Percentiles rank a stretch among this genome's conserved stretches.
Conservation (phyloP, 768 basidiomycete species). For the Calocera viscosa region DNA sequence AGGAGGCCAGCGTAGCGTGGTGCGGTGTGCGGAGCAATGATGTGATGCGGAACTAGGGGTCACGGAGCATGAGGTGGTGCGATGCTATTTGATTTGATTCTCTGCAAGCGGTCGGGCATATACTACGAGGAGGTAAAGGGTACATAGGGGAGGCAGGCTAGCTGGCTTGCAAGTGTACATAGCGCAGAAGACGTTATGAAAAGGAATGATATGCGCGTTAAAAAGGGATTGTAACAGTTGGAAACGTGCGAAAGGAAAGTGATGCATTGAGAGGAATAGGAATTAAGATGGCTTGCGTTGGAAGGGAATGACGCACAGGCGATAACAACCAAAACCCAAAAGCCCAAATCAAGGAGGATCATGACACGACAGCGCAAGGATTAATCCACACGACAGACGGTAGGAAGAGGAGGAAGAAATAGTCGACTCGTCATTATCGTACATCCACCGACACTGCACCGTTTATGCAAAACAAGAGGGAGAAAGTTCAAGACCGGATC, state of each 20-base stretch:
- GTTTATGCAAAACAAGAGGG: neutral
- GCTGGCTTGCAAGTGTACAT: constrained; percentile 9
- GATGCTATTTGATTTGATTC: constrained; percentile 2
- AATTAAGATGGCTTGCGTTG: constrained; percentile 1
- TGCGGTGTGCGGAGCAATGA: neutral
- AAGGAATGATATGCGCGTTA: neutral
- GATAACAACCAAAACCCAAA: constrained; percentile 8
- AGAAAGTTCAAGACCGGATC: neutral
- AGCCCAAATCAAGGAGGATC: constrained; percentile 8
- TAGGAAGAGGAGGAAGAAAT: neutral
- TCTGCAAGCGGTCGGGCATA: constrained; percentile 2
- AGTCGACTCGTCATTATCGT: constrained; percentile 6
- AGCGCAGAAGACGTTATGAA: constrained; percentile 2
- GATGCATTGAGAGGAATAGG: neutral
- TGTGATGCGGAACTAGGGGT: neutral
- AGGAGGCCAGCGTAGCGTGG: neutral
- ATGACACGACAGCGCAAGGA: constrained; percentile 5
- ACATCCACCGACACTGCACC: constrained; percentile 2
- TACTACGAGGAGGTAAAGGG: neutral
- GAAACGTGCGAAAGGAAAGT: constrained; percentile 5
- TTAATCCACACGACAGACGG: constrained; percentile 9
- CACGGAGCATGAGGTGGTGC: neutral
- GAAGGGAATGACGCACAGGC: neutral
- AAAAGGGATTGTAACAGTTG: neutral
- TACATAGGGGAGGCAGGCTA: neutral